These are phyloP conservation scores for Rugosomyces carneus DNA, from an alignment of 1,284 basidiomycete genomes.

Conservation along the genomic window DNA sequence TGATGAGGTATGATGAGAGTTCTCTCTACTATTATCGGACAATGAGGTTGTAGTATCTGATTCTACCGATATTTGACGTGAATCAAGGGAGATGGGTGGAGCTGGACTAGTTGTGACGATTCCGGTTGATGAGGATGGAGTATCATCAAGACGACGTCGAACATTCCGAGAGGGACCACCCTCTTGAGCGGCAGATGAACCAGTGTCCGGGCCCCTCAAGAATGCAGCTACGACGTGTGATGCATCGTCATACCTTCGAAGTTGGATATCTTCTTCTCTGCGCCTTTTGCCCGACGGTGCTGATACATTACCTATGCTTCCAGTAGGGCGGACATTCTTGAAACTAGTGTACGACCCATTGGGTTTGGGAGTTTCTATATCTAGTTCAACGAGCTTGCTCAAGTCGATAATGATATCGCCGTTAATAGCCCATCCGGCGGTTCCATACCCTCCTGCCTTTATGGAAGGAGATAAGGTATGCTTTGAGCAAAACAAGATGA, in stretches of 20 bases:
- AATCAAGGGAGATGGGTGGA: slow-evolving; percentile 4
- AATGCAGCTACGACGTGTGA: slow-evolving; percentile 51
- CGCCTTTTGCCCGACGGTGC: slow-evolving; percentile 39
- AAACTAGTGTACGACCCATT: slow-evolving; percentile 54
- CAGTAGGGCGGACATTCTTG: slow-evolving; percentile 40
- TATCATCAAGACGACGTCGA: slow-evolving; percentile 35
- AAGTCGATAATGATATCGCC: slow-evolving; percentile 83
- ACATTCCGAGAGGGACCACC: slow-evolving; percentile 36
- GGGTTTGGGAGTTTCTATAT: slow-evolving; percentile 54
- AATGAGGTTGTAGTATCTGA: slow-evolving; percentile 15
- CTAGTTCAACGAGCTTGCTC: slow-evolving; percentile 56
- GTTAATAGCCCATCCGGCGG: slow-evolving; percentile 81
- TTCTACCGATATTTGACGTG: slow-evolving; percentile 18
- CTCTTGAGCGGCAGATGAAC: slow-evolving; percentile 14
- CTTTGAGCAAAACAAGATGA: slow-evolving; percentile 63
- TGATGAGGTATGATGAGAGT: slow-evolving; percentile 9
- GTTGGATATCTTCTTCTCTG: slow-evolving; percentile 44
- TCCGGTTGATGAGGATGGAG: not conserved
- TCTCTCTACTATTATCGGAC: slow-evolving; percentile 14
- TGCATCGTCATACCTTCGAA: slow-evolving; percentile 49
- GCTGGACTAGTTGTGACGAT: not conserved
- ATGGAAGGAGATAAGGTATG: slow-evolving; percentile 73
- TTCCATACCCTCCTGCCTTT: slow-evolving; percentile 85
- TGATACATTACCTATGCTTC: slow-evolving; percentile 49
- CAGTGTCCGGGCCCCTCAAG: slow-evolving; percentile 35